Base-by-base conservation (phyloP, 495 filamentous ascomycete species). In the Penicillium diatomitis region DNA sequence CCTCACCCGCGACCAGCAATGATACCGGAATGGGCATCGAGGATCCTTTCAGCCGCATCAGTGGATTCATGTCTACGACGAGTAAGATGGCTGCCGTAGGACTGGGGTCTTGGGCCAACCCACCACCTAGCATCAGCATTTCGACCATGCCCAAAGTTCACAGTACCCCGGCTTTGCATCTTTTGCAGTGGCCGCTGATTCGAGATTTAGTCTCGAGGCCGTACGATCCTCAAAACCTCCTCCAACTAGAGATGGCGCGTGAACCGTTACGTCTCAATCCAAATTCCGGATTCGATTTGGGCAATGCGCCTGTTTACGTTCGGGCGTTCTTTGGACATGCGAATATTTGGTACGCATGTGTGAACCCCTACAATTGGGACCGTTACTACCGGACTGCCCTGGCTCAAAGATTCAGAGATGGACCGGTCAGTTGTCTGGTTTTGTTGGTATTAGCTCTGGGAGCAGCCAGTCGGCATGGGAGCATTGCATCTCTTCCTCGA, bases 141-240 rank as follows among this genome's bases (percentile, higher is more conserved):
- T 88, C 84, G 3, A 88, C 84, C 32, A 89, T 91, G 84, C 86
- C 86, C 35, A 88, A 87, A 59, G 70, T 83, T 28, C 87, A 91
- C 64, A 88, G 85, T 0, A 90, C 86, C 44, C 84, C 86, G 29
- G 84, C 86, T 2, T 62, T 91, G 33, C 80, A 89, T 66, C 75
- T 89, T 28, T 72, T 91, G 3, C 84, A 90, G 58, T 88, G 84
- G 84, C 87, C 87, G 10, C 65, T 87, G 49, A 88, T 90, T 51
- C 78, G 82, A 33, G 84, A 87, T 58, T 67, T 91, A 38, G 82
- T 91, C 27, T 83, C 82, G 28, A 73, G 81, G 36, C 83, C 83
- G 6, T 89, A 88, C 62, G 84, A 87, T 59, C 85, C 87, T 5
- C 81, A 87, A 56, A 85, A 85, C 35, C 71, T 90, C 5, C 68